These are phyloP conservation scores for Xylaria polymorpha DNA, from an alignment of 2,329 filamentous ascomycete species.

Conservation along the genomic window DNA sequence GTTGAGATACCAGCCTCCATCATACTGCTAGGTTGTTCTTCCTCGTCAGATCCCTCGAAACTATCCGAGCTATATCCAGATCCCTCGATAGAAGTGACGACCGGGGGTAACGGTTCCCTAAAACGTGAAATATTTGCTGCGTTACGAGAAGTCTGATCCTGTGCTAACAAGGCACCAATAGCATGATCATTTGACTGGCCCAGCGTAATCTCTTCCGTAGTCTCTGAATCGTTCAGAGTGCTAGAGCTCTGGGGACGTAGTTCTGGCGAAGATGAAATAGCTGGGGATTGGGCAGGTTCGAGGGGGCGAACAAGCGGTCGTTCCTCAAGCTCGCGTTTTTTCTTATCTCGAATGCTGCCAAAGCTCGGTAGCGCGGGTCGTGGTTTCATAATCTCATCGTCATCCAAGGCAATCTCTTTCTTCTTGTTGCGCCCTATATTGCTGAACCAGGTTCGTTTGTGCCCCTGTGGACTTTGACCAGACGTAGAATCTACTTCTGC, in stretches of 20 bases:
- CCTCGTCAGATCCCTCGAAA: constrained; percentile 56
- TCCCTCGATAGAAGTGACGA: constrained; percentile 76
- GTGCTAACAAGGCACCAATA: constrained; percentile 65
- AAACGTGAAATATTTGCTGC: constrained; percentile 67
- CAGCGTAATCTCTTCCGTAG: constrained; percentile 52
- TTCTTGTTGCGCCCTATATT: constrained; percentile 62
- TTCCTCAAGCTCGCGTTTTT: constrained; percentile 64
- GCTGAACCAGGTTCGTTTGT: constrained; percentile 64
- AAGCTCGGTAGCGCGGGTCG: constrained; percentile 79
- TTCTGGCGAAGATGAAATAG: constrained; percentile 46
- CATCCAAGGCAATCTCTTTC: constrained; percentile 64
- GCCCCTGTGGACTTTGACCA: constrained; percentile 54
- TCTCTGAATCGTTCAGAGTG: constrained; percentile 41
- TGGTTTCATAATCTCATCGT: constrained; percentile 79
- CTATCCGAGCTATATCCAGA: constrained; percentile 72
- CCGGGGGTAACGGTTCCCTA: constrained; percentile 74
- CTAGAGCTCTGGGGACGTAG: constrained; percentile 43
- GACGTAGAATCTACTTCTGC: constrained; percentile 56
- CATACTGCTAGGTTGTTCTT: constrained; percentile 46
- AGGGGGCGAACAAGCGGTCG: constrained; percentile 67
- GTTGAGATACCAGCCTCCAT: constrained; percentile 37
- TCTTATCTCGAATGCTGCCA: constrained; percentile 76
- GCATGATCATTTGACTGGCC: constrained; percentile 70
- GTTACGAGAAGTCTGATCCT: constrained; percentile 65
- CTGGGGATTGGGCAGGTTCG: constrained; percentile 52